Evolutionary conservation across 129 eudicot genomes (phyloP).

Genomic region (Arctium lappa): DNA sequence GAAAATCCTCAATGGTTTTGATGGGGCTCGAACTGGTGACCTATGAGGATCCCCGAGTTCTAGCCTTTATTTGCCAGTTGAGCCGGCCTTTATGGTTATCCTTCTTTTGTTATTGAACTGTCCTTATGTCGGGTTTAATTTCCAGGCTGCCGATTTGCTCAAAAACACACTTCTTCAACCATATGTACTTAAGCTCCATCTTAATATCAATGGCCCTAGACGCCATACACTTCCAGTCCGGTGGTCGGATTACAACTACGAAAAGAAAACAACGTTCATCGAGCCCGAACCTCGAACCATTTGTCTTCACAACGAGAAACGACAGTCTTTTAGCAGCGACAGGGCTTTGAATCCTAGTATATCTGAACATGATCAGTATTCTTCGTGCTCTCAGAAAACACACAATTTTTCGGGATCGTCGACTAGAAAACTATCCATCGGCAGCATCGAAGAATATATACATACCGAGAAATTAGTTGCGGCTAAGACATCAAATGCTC

Average conservation of each 20-base stretch:
- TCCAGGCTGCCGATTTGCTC: conserved; percentile 93
- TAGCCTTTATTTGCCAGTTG: neutral
- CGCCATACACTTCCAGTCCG: conserved; percentile 54
- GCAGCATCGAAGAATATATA: conserved; percentile 52
- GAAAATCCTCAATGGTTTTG: neutral
- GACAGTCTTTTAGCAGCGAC: conserved; percentile 66
- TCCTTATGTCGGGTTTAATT: conserved; percentile 5
- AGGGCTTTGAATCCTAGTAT: conserved; percentile 84
- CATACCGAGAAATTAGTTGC: conserved; percentile 41
- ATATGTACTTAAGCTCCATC: conserved; percentile 48
- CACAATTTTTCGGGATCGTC: conserved; percentile 27
- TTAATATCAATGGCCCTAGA: conserved; percentile 50
- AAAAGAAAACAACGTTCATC: conserved; percentile 55
- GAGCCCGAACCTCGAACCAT: conserved; percentile 47
- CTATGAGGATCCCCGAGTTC: neutral
- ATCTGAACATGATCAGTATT: conserved; percentile 64
- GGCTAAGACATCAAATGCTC: conserved; percentile 41
- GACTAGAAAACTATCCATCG: conserved; percentile 49
- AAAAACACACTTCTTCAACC: conserved; percentile 82
- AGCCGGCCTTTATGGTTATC: neutral
- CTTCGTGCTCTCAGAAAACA: conserved; percentile 42
- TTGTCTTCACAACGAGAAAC: conserved; percentile 43
- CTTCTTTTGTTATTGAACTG: neutral
- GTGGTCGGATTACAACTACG: conserved; percentile 38
- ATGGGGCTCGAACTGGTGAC: neutral